Conservation (phyloP, 2,329 filamentous ascomycete species). For the Aspergillus ochraceus region DNA sequence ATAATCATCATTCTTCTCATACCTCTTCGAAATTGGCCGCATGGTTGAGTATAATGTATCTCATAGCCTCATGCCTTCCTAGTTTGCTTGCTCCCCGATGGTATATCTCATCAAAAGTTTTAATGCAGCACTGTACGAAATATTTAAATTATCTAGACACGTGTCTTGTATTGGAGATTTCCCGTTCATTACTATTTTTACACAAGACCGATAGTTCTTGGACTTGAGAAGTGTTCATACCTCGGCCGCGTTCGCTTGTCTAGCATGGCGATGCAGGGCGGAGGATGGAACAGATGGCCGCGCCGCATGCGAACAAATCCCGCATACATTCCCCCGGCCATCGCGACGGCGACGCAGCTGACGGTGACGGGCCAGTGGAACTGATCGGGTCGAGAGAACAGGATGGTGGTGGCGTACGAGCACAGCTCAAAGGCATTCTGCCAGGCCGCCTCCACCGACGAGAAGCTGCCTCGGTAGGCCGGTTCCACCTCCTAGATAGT, state of each 20-base stretch:
- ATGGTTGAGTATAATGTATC: no score
- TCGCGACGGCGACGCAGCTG: slow-evolving; percentile 45
- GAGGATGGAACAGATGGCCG: slow-evolving; percentile 59
- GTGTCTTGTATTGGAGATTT: no score
- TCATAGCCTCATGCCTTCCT: no score
- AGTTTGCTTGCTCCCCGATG: no score
- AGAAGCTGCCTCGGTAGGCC: slow-evolving; percentile 66
- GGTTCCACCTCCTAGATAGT: slow-evolving; percentile 39
- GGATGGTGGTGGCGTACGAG: slow-evolving; percentile 65
- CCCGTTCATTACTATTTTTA: background rate
- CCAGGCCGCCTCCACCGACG: slow-evolving; percentile 64
- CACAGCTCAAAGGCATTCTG: slow-evolving; percentile 71
- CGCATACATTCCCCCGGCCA: slow-evolving; percentile 48
- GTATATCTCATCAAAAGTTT: no score
- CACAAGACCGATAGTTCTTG: background rate
- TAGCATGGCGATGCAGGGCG: background rate
- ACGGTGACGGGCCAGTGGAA: slow-evolving; percentile 65
- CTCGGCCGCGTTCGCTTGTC: background rate
- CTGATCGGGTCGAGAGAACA: slow-evolving; percentile 62
- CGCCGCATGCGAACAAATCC: slow-evolving; percentile 57
- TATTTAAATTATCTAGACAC: no score
- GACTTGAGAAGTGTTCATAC: background rate
- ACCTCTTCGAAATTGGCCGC: no score
- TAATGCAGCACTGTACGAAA: no score
- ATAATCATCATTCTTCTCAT: no score